Base-by-base conservation (phyloP, 1,284 basidiomycete genomes). In the Trametes polyzona region DNA sequence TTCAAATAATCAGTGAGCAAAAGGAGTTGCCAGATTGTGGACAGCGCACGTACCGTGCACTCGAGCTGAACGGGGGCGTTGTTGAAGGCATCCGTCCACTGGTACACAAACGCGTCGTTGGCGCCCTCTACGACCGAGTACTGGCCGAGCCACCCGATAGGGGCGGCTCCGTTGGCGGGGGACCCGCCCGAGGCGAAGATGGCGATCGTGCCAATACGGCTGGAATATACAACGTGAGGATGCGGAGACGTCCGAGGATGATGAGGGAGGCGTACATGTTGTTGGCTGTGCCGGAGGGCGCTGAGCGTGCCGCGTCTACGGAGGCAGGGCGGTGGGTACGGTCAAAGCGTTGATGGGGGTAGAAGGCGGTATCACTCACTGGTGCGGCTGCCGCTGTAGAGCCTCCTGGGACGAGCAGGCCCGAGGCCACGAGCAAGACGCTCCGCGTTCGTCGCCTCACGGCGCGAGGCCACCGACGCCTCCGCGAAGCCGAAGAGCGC, bases 401-500 rank as follows among this genome's bases (percentile, higher is more conserved):
- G 48, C 19, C 48, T 27, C 21, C 39, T 17, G 3, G 55, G 55
- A 19, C 48, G 55, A 7, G 48, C 55, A 30, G 48, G 55, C 23
- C 32, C 37, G 9, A 52, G 47, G 21, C 51, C 51, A 5, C 52
- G 57, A 16, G 42, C 47, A 4, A 58, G 19, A 5, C 57, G 57
- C 32, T 58, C 52, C 14, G 52, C 57, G 29, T 58, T 58, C 9
- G 57, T 54, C 29, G 44, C 48, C 16, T 29, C 48, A n/a, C 29
- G 48, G 21, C 48, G 48, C 0, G 39, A 29, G 2, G 48, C 48
- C 14, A 33, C 17, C 2, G 27, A 33, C 26, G 52, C 52, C 29
- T 44, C 50, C 41, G 41, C 51, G 24, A 19, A 23, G 36, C 47
- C 42, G 58, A 63, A 39, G 54, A 61, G 51, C 26, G 62, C 51